Evolutionary conservation across 2,329 filamentous ascomycete genomes (phyloP), one percentile per base, ranked within the genome.

Genomic region (Mollisiaceae sp.): DNA sequence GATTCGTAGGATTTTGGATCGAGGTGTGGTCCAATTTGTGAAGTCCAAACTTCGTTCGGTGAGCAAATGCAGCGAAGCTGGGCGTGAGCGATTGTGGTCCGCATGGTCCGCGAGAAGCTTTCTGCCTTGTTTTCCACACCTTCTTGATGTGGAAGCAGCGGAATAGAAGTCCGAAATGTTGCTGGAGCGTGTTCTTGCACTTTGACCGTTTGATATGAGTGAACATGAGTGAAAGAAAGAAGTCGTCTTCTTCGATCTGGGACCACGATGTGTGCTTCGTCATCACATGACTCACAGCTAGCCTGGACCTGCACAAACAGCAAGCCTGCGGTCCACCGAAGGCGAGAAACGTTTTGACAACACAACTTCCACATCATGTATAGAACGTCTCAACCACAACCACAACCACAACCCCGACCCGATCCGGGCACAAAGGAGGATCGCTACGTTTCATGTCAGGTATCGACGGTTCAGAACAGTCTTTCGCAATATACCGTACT

Each of bases 1-100:
- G 50, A 54, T 54, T 54, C 50, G 50, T 32, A 54, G 50, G 27
- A 32, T 35, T 54, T 35, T 54, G 22, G 50, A 54, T 35, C 14
- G 22, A 54, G 22, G 50, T 54, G 50, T 27, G 22, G 24, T 54
- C 50, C 50, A 24, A 54, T 35, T 5, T 54, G 4, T 12, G 38
- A 41, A 14, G 38, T 41, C 14, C 27, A 50, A 50, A 22, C n/a
- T 50, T 4, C 43, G 43, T 35, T 50, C 50, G 50, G 50, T 54
- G 50, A 54, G 50, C 50, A 54, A 54, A 14, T 6, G n/a, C 12
- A n/a, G 50, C 50, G 24, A 54, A 54, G 50, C 50, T 54, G 50
- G 50, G 50, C 50, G 47, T 6, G 45, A 12, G 27, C 27, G 27
- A 32, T 32, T 32, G 27, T 27, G 27, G 50, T 35, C 12, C 50